These are phyloP conservation scores for Rhizophagus clarus DNA, from an alignment of 192 early-diverging fungal genomes.

Conservation along the genomic window DNA sequence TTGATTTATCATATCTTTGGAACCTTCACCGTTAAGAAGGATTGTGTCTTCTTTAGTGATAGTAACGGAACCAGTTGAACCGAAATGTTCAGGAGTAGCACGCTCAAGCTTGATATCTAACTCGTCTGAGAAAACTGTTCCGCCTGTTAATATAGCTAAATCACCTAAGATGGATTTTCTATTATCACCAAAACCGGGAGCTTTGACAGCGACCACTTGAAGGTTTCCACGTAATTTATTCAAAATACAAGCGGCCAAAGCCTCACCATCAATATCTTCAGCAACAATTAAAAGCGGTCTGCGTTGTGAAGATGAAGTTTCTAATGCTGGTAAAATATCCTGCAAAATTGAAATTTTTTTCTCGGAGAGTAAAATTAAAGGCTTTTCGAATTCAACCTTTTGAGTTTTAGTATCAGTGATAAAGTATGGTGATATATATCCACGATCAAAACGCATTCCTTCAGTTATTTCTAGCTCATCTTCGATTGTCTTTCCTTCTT, in stretches of 20 bases:
- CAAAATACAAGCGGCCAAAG: slow-evolving; percentile 97
- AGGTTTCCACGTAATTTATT: slow-evolving; percentile 99
- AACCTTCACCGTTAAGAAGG: slow-evolving; percentile 93
- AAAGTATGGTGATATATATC: slow-evolving; percentile 99
- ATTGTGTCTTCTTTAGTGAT: slow-evolving; percentile 99
- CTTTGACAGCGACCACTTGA: slow-evolving; percentile 97
- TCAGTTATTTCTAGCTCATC: slow-evolving; percentile 99
- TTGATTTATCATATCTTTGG: slow-evolving; percentile 86
- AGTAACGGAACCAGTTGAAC: slow-evolving; percentile 83
- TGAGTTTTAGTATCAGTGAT: slow-evolving; percentile 98
- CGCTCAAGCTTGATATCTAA: slow-evolving; percentile 97
- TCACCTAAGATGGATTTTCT: slow-evolving; percentile 98
- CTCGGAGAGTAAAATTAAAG: slow-evolving; percentile 96
- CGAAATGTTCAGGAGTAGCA: slow-evolving; percentile 88
- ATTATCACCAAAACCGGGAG: slow-evolving; percentile 99
- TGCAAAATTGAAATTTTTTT: slow-evolving; percentile 96
- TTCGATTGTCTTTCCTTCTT: slow-evolving; percentile 99
- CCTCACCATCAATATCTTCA: slow-evolving; percentile 99
- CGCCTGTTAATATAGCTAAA: slow-evolving; percentile 95
- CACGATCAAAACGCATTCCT: slow-evolving; percentile 99
- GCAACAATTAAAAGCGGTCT: slow-evolving; percentile 97
- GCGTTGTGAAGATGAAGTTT: slow-evolving; percentile 91
- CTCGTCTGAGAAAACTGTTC: slow-evolving; percentile 96
- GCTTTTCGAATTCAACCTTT: slow-evolving; percentile 99
- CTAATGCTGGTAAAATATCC: slow-evolving; percentile 95